These are phyloP conservation scores for Fusarium sarcochroum DNA, from an alignment of 2,329 filamentous ascomycete species.

Conservation along the genomic window DNA sequence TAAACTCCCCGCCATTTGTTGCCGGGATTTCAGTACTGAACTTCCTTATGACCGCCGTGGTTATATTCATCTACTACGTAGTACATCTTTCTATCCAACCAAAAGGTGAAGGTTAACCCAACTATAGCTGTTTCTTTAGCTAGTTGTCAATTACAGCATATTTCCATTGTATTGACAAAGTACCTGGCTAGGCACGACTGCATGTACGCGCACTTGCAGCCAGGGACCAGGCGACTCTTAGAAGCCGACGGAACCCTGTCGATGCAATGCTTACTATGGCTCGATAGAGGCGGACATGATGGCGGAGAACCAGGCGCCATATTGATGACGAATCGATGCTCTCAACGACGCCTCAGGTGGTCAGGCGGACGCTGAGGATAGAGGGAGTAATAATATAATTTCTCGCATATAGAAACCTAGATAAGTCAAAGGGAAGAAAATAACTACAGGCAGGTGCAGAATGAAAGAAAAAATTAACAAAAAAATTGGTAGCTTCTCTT, in stretches of 20 bases:
- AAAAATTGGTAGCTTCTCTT: conserved; percentile 38
- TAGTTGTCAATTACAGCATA: background rate
- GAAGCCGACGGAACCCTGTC: conserved; percentile 33
- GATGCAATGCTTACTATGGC: conserved; percentile 28
- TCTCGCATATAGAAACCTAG: no score
- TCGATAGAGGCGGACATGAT: conserved; percentile 11
- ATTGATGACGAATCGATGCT: conserved; percentile 34
- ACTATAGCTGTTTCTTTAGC: background rate
- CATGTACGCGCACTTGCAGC: conserved; percentile 14
- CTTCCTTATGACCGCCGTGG: background rate
- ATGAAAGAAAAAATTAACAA: no score
- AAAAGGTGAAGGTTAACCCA: background rate
- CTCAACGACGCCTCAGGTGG: background rate
- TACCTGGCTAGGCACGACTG: conserved; percentile 11
- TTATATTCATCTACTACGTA: no score
- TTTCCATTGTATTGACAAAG: conserved; percentile 17
- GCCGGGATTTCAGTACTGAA: background rate
- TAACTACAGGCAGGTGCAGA: no score
- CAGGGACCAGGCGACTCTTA: conserved; percentile 12
- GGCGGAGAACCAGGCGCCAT: conserved; percentile 25
- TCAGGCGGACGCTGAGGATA: conserved; percentile 12
- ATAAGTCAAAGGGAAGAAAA: no score
- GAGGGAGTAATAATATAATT: conserved; percentile 1
- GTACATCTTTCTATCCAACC: background rate
- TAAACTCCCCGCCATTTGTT: no score